Evolutionary conservation across 306 rosid genomes (phyloP).

Genomic region (Cucumis melo): DNA sequence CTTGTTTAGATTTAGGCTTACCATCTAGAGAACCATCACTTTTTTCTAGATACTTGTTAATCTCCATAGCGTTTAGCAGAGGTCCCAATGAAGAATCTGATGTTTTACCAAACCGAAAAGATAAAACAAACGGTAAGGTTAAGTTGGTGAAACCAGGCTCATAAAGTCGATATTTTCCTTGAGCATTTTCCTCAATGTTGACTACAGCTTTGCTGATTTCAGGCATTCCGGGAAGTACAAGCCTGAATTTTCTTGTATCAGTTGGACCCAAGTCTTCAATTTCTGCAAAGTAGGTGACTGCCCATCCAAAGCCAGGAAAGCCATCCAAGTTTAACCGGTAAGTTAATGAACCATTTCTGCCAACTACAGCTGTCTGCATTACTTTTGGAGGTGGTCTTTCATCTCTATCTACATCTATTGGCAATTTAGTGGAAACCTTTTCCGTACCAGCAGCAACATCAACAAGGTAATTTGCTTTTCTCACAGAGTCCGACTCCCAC

Average conservation of each 20-base stretch:
- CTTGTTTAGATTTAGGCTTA: conserved; percentile 11
- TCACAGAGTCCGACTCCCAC: conserved; percentile 85
- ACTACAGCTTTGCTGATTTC: conserved; percentile 70
- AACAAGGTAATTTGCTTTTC: conserved; percentile 89
- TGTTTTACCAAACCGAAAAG: conserved; percentile 65
- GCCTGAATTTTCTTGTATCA: conserved; percentile 81
- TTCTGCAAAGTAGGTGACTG: conserved; percentile 78
- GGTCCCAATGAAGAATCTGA: conserved; percentile 81
- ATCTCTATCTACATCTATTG: conserved; percentile 46
- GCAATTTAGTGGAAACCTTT: conserved; percentile 58
- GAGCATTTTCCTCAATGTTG: conserved; percentile 91
- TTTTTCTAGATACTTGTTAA: conserved; percentile 66
- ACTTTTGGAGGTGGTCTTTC: conserved; percentile 79
- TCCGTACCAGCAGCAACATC: conserved; percentile 81
- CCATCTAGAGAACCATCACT: conserved; percentile 76
- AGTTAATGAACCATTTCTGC: conserved; percentile 73
- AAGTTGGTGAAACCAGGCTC: conserved; percentile 75
- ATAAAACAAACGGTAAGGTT: conserved; percentile 72
- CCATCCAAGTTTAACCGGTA: conserved; percentile 85
- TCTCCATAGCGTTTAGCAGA: conserved; percentile 89
- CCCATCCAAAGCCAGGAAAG: conserved; percentile 85
- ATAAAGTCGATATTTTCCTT: conserved; percentile 69
- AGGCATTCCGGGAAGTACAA: conserved; percentile 56
- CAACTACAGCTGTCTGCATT: conserved; percentile 96
- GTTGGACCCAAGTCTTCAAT: conserved; percentile 61